Evolutionary conservation across 257 asterid species (phyloP).

Genomic region (Solanum tacnaense): DNA sequence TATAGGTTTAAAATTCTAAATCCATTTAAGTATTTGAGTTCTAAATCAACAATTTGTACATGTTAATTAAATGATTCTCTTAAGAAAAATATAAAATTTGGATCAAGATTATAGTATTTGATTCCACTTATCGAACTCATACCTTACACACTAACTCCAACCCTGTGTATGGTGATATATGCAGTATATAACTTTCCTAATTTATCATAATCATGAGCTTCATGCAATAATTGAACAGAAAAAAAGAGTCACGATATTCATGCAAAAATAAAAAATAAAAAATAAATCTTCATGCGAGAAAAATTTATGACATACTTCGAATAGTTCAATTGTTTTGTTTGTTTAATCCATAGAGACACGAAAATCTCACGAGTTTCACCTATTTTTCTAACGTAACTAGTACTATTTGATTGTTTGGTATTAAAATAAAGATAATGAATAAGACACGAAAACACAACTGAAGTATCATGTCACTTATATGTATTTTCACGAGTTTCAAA

Average conservation of each 20-base stretch:
- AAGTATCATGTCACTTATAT: too few relatives aligned
- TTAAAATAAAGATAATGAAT: too few relatives aligned
- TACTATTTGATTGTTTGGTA: background rate
- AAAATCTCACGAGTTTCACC: too few relatives aligned
- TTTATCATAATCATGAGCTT: background rate
- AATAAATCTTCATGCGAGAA: background rate
- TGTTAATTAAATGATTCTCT: background rate
- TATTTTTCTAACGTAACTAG: too few relatives aligned
- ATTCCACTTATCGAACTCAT: background rate
- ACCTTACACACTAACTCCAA: background rate
- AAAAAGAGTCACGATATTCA: background rate
- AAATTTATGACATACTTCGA: background rate
- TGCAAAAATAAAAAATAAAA: background rate
- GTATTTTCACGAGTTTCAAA: background rate
- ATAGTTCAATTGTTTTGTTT: background rate
- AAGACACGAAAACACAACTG: background rate
- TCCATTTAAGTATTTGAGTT: background rate
- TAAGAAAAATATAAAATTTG: background rate
- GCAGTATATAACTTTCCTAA: background rate
- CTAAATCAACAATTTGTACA: background rate
- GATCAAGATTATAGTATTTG: background rate
- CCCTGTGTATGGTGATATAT: background rate
- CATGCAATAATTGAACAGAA: background rate
- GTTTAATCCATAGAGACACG: too few relatives aligned
- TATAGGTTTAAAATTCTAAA: background rate